Conservation (phyloP, 2,329 filamentous ascomycete species). For the Cryphonectria parasitica region DNA sequence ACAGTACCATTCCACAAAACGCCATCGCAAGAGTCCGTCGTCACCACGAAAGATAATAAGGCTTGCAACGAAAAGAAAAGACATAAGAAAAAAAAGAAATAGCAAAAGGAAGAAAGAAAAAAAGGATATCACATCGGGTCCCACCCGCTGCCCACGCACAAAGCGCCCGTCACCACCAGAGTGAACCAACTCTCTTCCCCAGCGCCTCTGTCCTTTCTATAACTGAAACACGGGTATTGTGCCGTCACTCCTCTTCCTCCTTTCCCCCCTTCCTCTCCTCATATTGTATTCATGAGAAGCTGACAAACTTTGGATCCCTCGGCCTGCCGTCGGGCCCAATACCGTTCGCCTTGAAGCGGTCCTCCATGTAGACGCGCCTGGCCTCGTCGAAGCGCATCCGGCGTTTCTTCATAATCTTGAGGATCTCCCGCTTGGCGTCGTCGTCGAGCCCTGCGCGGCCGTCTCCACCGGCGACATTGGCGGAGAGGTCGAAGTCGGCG, state of each 20-base stretch:
- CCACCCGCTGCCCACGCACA: neutral
- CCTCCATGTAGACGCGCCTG: slow-evolving; percentile 81
- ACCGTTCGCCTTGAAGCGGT: slow-evolving; percentile 81
- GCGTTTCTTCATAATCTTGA: slow-evolving; percentile 86
- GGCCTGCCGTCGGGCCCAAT: slow-evolving; percentile 89
- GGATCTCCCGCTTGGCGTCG: slow-evolving; percentile 77
- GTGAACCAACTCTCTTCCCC: neutral
- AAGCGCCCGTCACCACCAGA: neutral
- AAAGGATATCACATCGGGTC: neutral
- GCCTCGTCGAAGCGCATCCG: slow-evolving; percentile 90
- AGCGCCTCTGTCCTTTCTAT: neutral
- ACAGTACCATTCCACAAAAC: slow-evolving; percentile 16
- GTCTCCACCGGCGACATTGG: slow-evolving; percentile 81
- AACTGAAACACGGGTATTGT: neutral
- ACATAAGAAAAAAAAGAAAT: neutral
- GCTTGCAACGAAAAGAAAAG: neutral
- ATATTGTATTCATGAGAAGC: slow-evolving; percentile 66
- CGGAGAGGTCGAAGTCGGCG: slow-evolving; percentile 78
- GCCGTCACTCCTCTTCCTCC: neutral
- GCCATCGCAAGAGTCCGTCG: slow-evolving; percentile 16
- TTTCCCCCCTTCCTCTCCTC: neutral
- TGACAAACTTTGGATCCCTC: slow-evolving; percentile 92
- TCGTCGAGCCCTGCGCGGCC: slow-evolving; percentile 80
- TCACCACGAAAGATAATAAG: neutral
- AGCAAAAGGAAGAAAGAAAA: neutral